These are phyloP conservation scores for Cornus suecica DNA, from an alignment of 148 eudicot genomes.

Conservation along the genomic window DNA sequence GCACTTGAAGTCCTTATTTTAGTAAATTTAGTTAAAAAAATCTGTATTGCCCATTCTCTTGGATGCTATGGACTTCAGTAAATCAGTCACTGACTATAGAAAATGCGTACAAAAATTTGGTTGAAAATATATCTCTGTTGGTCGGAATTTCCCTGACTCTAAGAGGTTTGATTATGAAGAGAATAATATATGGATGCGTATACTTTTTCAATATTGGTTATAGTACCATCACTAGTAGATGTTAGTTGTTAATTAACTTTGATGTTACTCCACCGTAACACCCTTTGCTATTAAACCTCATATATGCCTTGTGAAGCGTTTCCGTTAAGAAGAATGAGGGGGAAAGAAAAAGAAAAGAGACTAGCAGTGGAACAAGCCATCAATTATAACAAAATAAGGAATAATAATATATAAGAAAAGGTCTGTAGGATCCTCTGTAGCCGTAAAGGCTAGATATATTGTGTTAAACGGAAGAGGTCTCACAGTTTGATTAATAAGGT, in stretches of 20 bases:
- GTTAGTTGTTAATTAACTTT: neutral
- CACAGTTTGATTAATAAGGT: neutral
- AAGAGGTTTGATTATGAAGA: neutral
- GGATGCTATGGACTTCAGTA: neutral
- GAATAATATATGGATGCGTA: neutral
- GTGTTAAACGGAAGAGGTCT: neutral
- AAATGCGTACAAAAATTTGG: no score
- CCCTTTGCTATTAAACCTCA: neutral
- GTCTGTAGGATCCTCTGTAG: neutral
- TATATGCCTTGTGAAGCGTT: no score
- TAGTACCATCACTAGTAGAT: neutral
- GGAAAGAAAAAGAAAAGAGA: no score
- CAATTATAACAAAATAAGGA: neutral
- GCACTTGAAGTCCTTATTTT: neutral
- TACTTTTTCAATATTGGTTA: neutral
- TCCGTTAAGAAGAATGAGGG: no score
- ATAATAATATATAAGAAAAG: neutral
- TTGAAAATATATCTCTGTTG: neutral
- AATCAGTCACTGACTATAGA: no score
- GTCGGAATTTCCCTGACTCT: neutral
- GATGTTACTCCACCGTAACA: neutral
- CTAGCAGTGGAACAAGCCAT: no score
- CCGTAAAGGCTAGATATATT: neutral
- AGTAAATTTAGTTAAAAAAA: neutral
- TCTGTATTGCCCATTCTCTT: neutral